Conservation (phyloP, 371 early-diverging fungal genomes). For the Mucor irregularis region DNA sequence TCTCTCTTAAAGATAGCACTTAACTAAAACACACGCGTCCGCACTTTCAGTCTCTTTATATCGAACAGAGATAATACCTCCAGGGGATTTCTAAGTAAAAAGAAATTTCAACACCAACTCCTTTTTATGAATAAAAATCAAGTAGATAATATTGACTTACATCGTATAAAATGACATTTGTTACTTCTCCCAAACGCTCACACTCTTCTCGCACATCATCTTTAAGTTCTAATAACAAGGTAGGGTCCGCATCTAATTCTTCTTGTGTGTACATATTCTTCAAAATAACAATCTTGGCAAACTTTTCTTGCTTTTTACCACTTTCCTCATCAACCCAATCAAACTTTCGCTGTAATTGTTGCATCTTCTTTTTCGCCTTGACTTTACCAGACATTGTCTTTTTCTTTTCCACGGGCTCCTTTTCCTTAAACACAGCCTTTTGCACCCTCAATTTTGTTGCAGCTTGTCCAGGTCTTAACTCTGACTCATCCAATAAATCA, state of each 20-base stretch:
- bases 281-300: conserved; percentile 81
- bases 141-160: conserved; percentile 61
- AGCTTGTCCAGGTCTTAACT: conserved; percentile 67
- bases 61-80: conserved; percentile 88
- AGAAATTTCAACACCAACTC: no score
- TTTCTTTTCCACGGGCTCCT: conserved; percentile 35
- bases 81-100: conserved; percentile 73
- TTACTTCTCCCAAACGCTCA: conserved; percentile 91
- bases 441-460: conserved; percentile 65
- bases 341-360: conserved; percentile 83
- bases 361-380: conserved; percentile 68
- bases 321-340: conserved; percentile 90
- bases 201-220: conserved; percentile 93
- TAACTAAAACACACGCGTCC: conserved; percentile 78
- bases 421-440: conserved; percentile 75
- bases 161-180: conserved; percentile 86
- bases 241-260: conserved; percentile 89
- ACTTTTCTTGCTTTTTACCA: conserved; percentile 73
- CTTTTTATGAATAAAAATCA: no score
- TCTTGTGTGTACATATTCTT: conserved; percentile 92
- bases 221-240: conserved; percentile 85
- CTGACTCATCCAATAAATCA: conserved; percentile 83
- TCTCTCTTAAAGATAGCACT: not conserved
- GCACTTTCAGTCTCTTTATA: conserved; percentile 84
- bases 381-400: conserved; percentile 54